phyloP scores from a whole-genome alignment of 176 grass and related monocot species.

The Avena atlantica region DNA sequence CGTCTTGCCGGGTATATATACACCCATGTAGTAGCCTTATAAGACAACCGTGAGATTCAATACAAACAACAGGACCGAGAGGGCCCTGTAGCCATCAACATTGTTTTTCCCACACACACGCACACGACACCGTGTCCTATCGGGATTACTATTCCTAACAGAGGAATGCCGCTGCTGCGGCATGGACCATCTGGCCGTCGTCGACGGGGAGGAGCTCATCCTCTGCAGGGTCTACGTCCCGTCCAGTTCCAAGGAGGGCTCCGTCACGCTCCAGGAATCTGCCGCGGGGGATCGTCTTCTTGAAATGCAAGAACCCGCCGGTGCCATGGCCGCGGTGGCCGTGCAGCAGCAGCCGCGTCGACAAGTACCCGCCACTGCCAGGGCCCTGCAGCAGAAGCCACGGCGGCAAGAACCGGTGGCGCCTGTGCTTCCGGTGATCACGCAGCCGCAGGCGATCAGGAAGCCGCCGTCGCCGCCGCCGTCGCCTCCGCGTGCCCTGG shows the following conservation, averaged over 20 bases:
- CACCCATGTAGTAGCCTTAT: no score
- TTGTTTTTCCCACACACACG: no score
- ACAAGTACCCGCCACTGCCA: not conserved
- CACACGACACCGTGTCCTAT: no score
- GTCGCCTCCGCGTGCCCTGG: not conserved
- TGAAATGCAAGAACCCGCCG: not conserved
- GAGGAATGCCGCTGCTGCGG: not conserved
- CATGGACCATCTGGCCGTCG: not conserved
- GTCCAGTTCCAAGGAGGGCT: no score
- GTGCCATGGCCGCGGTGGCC: not conserved
- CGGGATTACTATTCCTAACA: no score
- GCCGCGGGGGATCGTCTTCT: not conserved
- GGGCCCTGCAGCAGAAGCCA: not conserved
- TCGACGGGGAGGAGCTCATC: not conserved
- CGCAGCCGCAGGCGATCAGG: not conserved
- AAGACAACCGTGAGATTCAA: no score
- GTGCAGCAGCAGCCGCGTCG: not conserved
- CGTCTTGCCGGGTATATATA: no score
- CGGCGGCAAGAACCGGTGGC: not conserved
- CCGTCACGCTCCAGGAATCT: conserved; percentile 2
- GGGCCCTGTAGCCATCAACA: no score
- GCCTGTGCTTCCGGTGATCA: not conserved
- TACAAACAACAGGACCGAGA: no score
- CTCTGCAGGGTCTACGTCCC: not conserved
- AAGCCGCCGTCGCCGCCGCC: not conserved